Percentiles rank a stretch among this genome's conserved stretches.
These are phyloP conservation scores for Aspergillus amoenus DNA, from an alignment of 2,329 filamentous ascomycete species.

Conservation along the genomic window DNA sequence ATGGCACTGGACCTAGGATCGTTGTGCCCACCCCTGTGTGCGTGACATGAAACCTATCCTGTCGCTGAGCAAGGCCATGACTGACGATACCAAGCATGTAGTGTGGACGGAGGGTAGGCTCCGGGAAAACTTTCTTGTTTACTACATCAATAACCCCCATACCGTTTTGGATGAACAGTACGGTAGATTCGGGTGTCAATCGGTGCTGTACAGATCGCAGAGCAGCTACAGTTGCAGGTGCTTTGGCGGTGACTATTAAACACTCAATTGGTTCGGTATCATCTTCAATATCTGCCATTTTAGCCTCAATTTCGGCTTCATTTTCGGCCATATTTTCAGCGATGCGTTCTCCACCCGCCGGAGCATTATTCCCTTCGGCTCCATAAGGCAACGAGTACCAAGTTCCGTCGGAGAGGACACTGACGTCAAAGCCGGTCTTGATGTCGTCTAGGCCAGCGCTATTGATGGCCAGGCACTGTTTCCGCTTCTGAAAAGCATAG, in stretches of 20 bases:
- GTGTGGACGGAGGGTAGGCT: constrained; percentile 64
- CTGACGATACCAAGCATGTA: constrained; percentile 72
- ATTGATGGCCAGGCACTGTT: constrained; percentile 34
- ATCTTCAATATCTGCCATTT: constrained; percentile 12
- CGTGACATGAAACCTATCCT: constrained; percentile 52
- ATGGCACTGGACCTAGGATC: constrained; percentile 53
- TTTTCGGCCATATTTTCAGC: constrained; percentile 12
- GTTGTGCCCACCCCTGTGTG: constrained; percentile 62
- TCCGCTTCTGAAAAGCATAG: constrained; percentile 22
- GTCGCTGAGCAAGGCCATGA: constrained; percentile 53
- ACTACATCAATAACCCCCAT: constrained; percentile 81
- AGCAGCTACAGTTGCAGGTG: constrained; percentile 65
- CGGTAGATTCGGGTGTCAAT: constrained; percentile 66
- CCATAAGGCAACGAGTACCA: constrained; percentile 34
- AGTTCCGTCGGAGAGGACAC: constrained; percentile 34
- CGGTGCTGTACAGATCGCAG: constrained; percentile 66
- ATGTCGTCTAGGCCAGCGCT: constrained; percentile 43
- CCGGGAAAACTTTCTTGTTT: constrained; percentile 67
- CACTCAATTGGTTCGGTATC: constrained; percentile 62
- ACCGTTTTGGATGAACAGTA: constrained; percentile 77
- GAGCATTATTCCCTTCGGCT: constrained; percentile 15
- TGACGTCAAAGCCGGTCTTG: constrained; percentile 45
- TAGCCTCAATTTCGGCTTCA: constrained; percentile 1
- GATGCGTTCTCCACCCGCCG: constrained; percentile 5
- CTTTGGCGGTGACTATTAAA: constrained; percentile 77